Base-by-base conservation (phyloP, 2,329 filamentous ascomycete genomes). In the Hypoxylon sp. region DNA sequence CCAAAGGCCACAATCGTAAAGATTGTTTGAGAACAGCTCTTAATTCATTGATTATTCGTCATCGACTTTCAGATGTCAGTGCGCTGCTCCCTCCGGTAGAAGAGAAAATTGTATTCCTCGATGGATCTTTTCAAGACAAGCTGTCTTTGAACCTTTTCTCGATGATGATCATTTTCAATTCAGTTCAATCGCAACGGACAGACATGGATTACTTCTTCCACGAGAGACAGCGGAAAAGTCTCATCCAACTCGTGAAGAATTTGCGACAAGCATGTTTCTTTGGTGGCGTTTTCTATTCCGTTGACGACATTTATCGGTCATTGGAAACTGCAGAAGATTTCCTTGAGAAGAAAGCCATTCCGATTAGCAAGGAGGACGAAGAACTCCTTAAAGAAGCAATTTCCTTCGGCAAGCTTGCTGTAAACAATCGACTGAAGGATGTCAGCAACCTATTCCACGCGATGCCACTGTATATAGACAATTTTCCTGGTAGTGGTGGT, bases 191-290 rank as follows among this genome's bases (percentile, higher is more conserved):
- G 4, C 92, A 97, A 74, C 84, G 94, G 9, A 88, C 86, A 0
- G 95, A 95, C 72, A 83, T 87, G 59, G 94, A 97, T 75, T 97
- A 97, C 75, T 90, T 98, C 68, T 97, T 97, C 72, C 91, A 97
- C 72, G 86, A 87, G 0, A 88, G 85, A 11, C 94, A 94, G 71
- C 81, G 86, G 29, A 90, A 88, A 67, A 84, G 85, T 39, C 81
- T 97, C 11, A 80, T 89, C 25, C 83, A 87, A 56, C 81, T 97
- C 1, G 90, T 97, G 3, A 85, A 85, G 59, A 97, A 97, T 73
- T 78, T 97, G 46, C 88, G 93, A 16, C 91, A 96, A 74, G 90
- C 92, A 5, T 93, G 91, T 51, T 97, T 97, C 74, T 96, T 95
- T 77, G 89, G 88, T 9, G 94, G 92, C 79, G 90, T 90, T 0